Conservation (phyloP, 2,329 filamentous ascomycete genomes). For the Aaosphaeria arxii region DNA sequence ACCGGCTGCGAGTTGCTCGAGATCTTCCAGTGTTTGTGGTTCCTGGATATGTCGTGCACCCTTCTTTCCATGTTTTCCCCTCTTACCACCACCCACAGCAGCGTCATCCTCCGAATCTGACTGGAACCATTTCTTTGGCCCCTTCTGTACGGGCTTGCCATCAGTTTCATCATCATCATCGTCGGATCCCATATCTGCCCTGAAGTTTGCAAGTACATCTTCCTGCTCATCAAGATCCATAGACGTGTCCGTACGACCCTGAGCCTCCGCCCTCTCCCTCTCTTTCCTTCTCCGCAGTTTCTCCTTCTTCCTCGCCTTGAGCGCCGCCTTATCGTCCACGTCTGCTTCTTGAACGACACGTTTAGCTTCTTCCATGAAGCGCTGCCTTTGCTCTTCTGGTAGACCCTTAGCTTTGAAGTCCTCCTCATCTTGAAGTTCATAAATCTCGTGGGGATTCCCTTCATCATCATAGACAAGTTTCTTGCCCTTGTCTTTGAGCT, state of each 20-base stretch:
- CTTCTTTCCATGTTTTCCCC: neutral
- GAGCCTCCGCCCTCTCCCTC: slow-evolving; percentile 56
- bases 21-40: slow-evolving; percentile 75
- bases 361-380: slow-evolving; percentile 75
- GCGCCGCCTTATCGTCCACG: slow-evolving; percentile 75
- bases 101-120: slow-evolving; percentile 58
- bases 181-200: slow-evolving; percentile 38
- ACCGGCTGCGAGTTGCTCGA: slow-evolving; percentile 73
- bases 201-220: slow-evolving; percentile 43
- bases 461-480: slow-evolving; percentile 93
- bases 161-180: slow-evolving; percentile 46
- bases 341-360: slow-evolving; percentile 72
- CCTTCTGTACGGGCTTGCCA: slow-evolving; percentile 55
- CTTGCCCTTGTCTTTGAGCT: slow-evolving; percentile 80
- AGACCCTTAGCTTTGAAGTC: slow-evolving; percentile 73
- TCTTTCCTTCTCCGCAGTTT: slow-evolving; percentile 73
- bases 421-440: slow-evolving; percentile 83
- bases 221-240: slow-evolving; percentile 31
- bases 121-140: slow-evolving; percentile 77
- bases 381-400: slow-evolving; percentile 70
- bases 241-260: slow-evolving; percentile 20
- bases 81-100: slow-evolving; percentile 12
- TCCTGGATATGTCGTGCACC: slow-evolving; percentile 50
- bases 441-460: slow-evolving; percentile 77
- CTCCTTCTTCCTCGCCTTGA: slow-evolving; percentile 73